A percentile compares a stretch with the other conserved stretches of the same genome.
These are phyloP conservation scores for Nicotiana undulata DNA, from an alignment of 257 asterid genomes.

Conservation along the genomic window DNA sequence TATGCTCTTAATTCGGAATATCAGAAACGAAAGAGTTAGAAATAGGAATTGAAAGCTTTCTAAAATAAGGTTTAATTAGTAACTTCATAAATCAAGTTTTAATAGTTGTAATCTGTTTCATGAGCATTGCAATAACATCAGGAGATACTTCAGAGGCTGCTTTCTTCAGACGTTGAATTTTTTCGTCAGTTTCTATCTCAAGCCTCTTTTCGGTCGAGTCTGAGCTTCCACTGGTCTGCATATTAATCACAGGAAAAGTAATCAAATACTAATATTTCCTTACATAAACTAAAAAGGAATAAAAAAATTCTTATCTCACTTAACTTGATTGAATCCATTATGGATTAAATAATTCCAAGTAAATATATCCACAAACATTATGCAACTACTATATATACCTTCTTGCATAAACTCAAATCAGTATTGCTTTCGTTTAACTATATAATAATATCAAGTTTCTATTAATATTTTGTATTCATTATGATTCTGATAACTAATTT, in stretches of 20 bases:
- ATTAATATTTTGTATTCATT: not conserved
- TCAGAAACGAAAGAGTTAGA: too few species aligned
- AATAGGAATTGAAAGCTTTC: not conserved
- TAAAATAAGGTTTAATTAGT: not conserved
- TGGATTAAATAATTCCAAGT: too few species aligned
- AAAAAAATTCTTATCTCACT: too few species aligned
- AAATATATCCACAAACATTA: too few species aligned
- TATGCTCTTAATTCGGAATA: too few species aligned
- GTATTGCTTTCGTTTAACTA: not conserved
- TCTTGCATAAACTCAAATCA: too few species aligned
- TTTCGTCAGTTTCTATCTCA: slow-evolving; percentile 53
- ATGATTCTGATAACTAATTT: not conserved
- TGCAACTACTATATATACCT: too few species aligned
- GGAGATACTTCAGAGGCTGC: slow-evolving; percentile 45
- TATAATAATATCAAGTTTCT: not conserved
- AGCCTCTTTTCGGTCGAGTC: slow-evolving; percentile 64
- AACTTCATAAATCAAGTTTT: slow-evolving; percentile 18
- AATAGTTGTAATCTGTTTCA: slow-evolving; percentile 31
- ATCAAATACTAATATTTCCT: not conserved
- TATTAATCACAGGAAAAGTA: not conserved
- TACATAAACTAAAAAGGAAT: too few species aligned
- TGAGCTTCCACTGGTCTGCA: slow-evolving; percentile 58
- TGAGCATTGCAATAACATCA: slow-evolving; percentile 49
- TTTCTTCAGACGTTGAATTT: slow-evolving; percentile 42
- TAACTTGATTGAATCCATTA: too few species aligned